A percentile compares a stretch with the other conserved stretches of the same genome.
Evolutionary conservation across 371 early-diverging fungal genomes (phyloP).

Genomic region (Mortierella polycephala): DNA sequence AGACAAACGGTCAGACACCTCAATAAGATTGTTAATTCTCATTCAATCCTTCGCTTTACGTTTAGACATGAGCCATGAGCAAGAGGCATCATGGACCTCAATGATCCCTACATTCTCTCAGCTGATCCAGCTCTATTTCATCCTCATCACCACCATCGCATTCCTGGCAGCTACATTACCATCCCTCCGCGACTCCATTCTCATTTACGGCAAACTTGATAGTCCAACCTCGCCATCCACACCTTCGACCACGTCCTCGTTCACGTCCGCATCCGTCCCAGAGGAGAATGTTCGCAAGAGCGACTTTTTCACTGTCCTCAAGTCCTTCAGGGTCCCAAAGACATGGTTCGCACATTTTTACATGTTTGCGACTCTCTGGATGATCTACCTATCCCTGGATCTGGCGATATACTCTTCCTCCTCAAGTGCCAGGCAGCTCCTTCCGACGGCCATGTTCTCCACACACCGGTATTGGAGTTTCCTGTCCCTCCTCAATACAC

Average conservation of each 20-base stretch:
- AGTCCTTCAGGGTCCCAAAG: slow-evolving; percentile 68
- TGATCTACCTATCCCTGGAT: slow-evolving; percentile 31
- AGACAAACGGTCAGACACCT: too few relatives aligned
- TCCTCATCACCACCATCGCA: slow-evolving; percentile 20
- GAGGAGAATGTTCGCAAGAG: not conserved
- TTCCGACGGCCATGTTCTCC: not conserved
- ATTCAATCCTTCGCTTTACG: too few relatives aligned
- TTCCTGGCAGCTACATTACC: slow-evolving; percentile 28
- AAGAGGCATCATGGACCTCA: too few relatives aligned
- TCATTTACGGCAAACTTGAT: slow-evolving; percentile 49
- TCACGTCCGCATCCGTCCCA: not conserved
- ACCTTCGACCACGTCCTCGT: not conserved
- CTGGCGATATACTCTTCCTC: slow-evolving; percentile 19
- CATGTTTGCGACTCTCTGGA: slow-evolving; percentile 47
- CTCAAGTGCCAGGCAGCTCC: not conserved
- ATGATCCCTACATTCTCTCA: slow-evolving; percentile 28
- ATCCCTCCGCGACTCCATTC: slow-evolving; percentile 25
- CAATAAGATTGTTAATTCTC: too few relatives aligned
- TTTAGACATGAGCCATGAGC: too few relatives aligned
- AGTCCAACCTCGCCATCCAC: slow-evolving; percentile 2
- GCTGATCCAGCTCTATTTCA: slow-evolving; percentile 36
- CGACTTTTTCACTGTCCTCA: slow-evolving; percentile 11
- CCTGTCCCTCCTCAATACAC: slow-evolving; percentile 26
- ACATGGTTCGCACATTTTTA: slow-evolving; percentile 78
- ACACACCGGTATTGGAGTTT: slow-evolving; percentile 25